phyloP scores from a whole-genome alignment of 352 stramenopile genomes.

The Aphanomyces stellatus region DNA sequence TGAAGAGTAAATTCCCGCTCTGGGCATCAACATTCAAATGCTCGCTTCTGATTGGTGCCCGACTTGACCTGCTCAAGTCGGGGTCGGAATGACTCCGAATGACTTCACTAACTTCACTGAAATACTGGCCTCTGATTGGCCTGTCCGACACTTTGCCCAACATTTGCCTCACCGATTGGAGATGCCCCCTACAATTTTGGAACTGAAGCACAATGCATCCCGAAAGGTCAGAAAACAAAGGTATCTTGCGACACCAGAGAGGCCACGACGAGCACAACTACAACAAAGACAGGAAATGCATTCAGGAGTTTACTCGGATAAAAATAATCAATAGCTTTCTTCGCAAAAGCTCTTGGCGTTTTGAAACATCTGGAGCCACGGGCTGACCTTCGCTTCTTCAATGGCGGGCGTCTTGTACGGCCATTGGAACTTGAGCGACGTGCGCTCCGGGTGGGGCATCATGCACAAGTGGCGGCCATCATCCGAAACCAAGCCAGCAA shows the following conservation, averaged over 20 bases:
- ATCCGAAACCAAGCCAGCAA: conserved; percentile 94
- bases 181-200: too few species aligned
- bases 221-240: too few species aligned
- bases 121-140: too few species aligned
- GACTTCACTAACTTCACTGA: too few species aligned
- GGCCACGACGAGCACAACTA: neutral
- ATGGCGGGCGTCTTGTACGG: conserved; percentile 89
- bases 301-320: neutral
- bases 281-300: neutral
- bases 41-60: too few species aligned
- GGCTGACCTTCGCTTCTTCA: conserved; percentile 69
- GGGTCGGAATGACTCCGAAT: too few species aligned
- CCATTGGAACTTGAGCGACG: conserved; percentile 97
- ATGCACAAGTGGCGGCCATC: conserved; percentile 98
- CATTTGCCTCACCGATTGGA: too few species aligned
- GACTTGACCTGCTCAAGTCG: too few species aligned
- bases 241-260: neutral
- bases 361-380: conserved; percentile 98
- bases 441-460: conserved; percentile 99
- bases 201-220: too few species aligned
- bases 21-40: too few species aligned
- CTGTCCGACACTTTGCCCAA: too few species aligned
- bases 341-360: conserved; percentile 97
- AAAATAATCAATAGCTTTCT: conserved; percentile 20
- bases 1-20: too few species aligned